phyloP scores from a whole-genome alignment of 2,329 filamentous ascomycete species.

The Botrytis tulipae region DNA sequence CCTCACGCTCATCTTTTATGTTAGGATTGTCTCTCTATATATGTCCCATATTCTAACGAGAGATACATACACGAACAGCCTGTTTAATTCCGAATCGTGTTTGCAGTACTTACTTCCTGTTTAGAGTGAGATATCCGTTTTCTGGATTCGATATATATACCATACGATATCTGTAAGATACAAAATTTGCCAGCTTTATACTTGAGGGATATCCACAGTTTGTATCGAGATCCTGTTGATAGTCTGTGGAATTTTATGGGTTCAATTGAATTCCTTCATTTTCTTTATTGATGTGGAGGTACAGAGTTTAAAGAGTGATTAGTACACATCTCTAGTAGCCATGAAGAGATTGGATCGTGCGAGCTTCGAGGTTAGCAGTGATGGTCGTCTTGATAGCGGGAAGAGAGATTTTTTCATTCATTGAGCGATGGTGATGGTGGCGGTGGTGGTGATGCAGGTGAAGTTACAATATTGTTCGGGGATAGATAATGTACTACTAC shows the following conservation, averaged over 20 bases:
- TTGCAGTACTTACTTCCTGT: not conserved
- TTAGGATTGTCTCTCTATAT: not conserved
- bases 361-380: not conserved
- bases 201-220: not conserved
- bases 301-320: fast-evolving
- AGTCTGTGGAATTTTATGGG: not conserved
- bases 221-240: not conserved
- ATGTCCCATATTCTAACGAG: fast-evolving
- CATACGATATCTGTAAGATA: not conserved
- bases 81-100: fast-evolving
- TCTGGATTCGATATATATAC: not conserved
- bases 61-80: not conserved
- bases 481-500: not conserved
- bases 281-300: not conserved
- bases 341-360: not conserved
- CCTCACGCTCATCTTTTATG: not conserved
- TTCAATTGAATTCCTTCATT: not conserved
- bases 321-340: not conserved
- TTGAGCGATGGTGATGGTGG: not conserved
- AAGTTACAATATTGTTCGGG: not conserved
- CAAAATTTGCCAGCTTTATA: not conserved
- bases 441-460: not conserved
- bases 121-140: not conserved
- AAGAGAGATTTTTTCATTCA: not conserved
- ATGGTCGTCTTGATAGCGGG: not conserved